phyloP scores from a whole-genome alignment of 1,284 basidiomycete species.

The Rhodotorula sp. region DNA sequence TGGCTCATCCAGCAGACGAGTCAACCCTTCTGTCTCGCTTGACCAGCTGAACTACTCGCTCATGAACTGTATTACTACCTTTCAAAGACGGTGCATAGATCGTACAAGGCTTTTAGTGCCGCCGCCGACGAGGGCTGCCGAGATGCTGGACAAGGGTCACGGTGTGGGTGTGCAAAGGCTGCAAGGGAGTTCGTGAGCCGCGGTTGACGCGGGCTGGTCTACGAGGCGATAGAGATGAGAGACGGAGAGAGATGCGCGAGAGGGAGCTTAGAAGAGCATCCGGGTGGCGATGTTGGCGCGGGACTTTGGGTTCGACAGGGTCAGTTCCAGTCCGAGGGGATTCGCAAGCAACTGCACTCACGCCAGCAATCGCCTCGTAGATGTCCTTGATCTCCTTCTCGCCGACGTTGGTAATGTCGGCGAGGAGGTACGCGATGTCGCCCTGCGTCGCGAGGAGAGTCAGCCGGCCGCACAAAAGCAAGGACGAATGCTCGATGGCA shows the following conservation, averaged over 20 bases:
- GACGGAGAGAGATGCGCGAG: background rate
- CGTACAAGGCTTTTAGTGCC: background rate
- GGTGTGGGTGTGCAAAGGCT: no score
- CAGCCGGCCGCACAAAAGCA: background rate
- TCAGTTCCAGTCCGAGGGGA: background rate
- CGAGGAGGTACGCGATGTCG: slow-evolving; percentile 91
- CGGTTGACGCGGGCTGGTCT: slow-evolving; percentile 7
- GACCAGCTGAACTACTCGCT: background rate
- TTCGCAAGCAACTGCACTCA: background rate
- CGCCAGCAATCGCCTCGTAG: slow-evolving; percentile 64
- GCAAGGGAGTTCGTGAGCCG: background rate
- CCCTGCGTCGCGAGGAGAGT: slow-evolving; percentile 63
- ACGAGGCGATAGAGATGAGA: background rate
- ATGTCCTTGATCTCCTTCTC: slow-evolving; percentile 76
- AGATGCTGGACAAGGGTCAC: background rate
- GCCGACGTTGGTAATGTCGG: slow-evolving; percentile 89
- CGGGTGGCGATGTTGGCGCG: slow-evolving; percentile 83
- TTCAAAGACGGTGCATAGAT: background rate
- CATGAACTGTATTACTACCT: background rate
- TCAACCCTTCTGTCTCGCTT: background rate
- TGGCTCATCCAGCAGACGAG: background rate
- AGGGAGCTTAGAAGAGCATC: slow-evolving; percentile 54
- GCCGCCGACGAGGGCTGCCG: background rate
- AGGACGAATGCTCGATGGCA: slow-evolving; percentile 47
- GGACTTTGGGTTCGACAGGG: slow-evolving; percentile 6